phyloP scores from a whole-genome alignment of 2,329 filamentous ascomycete genomes.

The Fusarium citri region DNA sequence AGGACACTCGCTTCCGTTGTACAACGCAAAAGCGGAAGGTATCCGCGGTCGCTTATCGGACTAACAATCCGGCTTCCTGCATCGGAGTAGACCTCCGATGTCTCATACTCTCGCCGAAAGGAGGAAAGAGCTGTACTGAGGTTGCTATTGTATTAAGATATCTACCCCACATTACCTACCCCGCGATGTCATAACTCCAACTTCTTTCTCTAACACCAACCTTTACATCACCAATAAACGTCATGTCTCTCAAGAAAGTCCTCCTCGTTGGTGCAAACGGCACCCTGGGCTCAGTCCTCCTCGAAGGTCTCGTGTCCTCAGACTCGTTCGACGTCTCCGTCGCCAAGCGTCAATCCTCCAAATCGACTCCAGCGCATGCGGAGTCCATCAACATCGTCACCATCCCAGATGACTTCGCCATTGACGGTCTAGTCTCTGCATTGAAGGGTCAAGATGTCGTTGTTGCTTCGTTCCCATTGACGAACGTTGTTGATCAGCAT shows the following conservation, averaged over 20 bases:
- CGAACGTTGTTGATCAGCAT: constrained; percentile 59
- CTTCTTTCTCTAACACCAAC: not conserved
- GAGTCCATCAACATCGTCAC: constrained; percentile 38
- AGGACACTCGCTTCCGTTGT: not conserved
- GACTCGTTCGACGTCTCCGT: constrained; percentile 63
- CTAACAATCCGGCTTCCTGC: constrained; percentile 13
- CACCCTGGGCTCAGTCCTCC: constrained; percentile 54
- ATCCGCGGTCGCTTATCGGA: constrained; percentile 18
- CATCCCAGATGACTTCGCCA: constrained; percentile 47
- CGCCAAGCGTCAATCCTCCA: constrained; percentile 60
- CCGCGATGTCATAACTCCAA: constrained; percentile 18
- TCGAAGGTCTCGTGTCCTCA: constrained; percentile 52
- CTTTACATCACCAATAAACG: not conserved
- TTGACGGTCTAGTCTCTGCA: constrained; percentile 57
- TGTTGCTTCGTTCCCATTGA: constrained; percentile 54
- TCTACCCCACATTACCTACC: constrained; percentile 19
- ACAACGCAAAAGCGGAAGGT: constrained; percentile 8
- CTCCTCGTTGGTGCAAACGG: constrained; percentile 54
- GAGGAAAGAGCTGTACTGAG: not conserved
- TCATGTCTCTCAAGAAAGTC: constrained; percentile 49
- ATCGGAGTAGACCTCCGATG: constrained; percentile 24
- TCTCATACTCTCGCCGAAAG: not conserved
- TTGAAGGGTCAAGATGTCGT: constrained; percentile 69
- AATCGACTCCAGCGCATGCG: constrained; percentile 44
- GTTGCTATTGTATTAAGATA: constrained; percentile 7